Evolutionary conservation across 345 rosid species (phyloP).

Genomic region (Carallia pectinifolia): DNA sequence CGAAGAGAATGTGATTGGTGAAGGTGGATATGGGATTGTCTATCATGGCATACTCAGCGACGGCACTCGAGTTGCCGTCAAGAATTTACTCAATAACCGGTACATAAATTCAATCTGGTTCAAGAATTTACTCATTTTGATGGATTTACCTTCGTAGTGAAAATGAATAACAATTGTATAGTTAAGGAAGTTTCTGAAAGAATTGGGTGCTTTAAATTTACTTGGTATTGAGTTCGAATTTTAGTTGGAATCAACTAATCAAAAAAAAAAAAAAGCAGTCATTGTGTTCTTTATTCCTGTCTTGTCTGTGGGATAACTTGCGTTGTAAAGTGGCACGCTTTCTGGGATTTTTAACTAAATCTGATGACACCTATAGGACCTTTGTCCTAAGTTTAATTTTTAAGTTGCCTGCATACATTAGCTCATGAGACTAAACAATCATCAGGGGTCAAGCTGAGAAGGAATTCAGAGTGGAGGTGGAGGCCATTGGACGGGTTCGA

Average conservation of each 20-base stretch:
- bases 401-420: neutral
- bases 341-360: neutral
- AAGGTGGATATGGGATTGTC: constrained; percentile 98
- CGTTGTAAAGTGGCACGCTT: constrained; percentile 27
- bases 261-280: neutral
- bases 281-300: constrained; percentile 20
- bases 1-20: constrained; percentile 91
- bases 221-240: too few species aligned
- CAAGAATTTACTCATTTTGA: too few species aligned
- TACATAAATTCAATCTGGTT: constrained; percentile 5
- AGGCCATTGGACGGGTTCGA: constrained; percentile 84
- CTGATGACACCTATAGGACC: neutral
- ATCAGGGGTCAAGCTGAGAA: constrained; percentile 96
- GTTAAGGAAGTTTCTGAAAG: neutral
- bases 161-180: neutral
- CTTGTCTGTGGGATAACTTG: constrained; percentile 21
- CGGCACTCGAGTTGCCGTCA: constrained; percentile 83
- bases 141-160: neutral
- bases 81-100: constrained; percentile 91
- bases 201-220: neutral
- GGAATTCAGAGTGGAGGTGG: constrained; percentile 97
- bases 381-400: neutral
- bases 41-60: constrained; percentile 72
- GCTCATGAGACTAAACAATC: constrained; percentile 8
- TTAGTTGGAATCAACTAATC: neutral